These are phyloP conservation scores for Trichoderma guizhouense DNA, from an alignment of 2,329 filamentous ascomycete species.

Conservation along the genomic window DNA sequence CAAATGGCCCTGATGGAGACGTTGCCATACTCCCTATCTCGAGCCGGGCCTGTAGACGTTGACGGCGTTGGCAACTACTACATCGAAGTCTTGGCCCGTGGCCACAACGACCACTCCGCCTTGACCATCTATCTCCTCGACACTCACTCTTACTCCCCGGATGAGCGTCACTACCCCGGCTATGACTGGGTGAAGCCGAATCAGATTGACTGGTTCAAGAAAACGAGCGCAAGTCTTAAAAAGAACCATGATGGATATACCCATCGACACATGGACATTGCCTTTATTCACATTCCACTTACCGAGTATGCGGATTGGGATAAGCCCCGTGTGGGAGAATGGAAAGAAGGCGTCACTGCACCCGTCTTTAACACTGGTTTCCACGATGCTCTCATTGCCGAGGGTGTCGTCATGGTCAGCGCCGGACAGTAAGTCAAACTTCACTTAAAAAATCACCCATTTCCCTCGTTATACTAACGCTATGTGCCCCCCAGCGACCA, in stretches of 20 bases:
- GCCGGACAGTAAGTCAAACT: slow-evolving; percentile 72
- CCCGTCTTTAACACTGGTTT: slow-evolving; percentile 91
- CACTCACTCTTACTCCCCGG: slow-evolving; percentile 85
- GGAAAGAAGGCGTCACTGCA: slow-evolving; percentile 81
- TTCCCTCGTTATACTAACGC: neutral
- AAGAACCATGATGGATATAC: slow-evolving; percentile 79
- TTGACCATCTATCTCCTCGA: slow-evolving; percentile 94
- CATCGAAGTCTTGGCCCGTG: slow-evolving; percentile 81
- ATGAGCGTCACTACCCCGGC: slow-evolving; percentile 82
- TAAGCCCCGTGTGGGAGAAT: slow-evolving; percentile 62
- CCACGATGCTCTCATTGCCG: slow-evolving; percentile 79
- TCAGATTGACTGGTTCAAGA: slow-evolving; percentile 92
- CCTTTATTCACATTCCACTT: slow-evolving; percentile 95
- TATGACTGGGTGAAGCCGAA: slow-evolving; percentile 97
- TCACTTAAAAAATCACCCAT: too few relatives aligned
- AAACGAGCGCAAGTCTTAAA: slow-evolving; percentile 70
- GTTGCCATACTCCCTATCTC: slow-evolving; percentile 85
- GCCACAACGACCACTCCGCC: slow-evolving; percentile 78
- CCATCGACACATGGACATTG: slow-evolving; percentile 89
- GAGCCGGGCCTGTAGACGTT: slow-evolving; percentile 75
- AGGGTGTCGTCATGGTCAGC: slow-evolving; percentile 81
- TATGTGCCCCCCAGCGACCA: slow-evolving; percentile 66
- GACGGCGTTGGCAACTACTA: slow-evolving; percentile 95
- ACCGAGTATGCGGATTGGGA: slow-evolving; percentile 73
- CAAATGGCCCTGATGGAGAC: slow-evolving; percentile 86